Conservation (phyloP, 2,329 filamentous ascomycete species). For the Aureobasidium sp. region DNA sequence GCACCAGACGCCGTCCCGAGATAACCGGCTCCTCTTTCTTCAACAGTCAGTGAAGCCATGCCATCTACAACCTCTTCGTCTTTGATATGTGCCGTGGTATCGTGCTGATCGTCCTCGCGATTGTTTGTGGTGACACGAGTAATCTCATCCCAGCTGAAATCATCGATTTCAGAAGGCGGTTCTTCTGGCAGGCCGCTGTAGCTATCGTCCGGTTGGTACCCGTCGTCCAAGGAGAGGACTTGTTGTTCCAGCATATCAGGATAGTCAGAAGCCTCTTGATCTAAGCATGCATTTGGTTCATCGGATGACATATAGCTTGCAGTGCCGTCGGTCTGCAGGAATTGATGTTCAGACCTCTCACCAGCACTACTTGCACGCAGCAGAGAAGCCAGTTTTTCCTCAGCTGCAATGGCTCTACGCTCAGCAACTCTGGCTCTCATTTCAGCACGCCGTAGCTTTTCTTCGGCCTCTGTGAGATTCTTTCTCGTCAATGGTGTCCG, state of each 20-base stretch:
- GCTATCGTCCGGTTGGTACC: not conserved
- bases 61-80: conserved; percentile 20
- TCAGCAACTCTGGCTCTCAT: conserved; percentile 20
- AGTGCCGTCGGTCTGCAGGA: not conserved
- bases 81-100: not conserved
- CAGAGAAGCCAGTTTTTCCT: conserved; percentile 16
- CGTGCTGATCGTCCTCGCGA: not conserved
- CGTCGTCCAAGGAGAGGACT: not conserved
- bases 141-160: conserved; percentile 24
- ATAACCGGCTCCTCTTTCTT: conserved; percentile 35
- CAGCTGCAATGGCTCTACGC: conserved; percentile 21
- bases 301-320: not conserved
- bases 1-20: conserved; percentile 42
- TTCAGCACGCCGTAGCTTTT: conserved; percentile 31
- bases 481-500: conserved; percentile 44
- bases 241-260: not conserved
- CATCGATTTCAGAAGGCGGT: conserved; percentile 22
- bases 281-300: not conserved
- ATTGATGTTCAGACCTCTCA: conserved; percentile 1
- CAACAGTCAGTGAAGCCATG: conserved; percentile 30
- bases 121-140: not conserved
- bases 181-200: conserved; percentile 20
- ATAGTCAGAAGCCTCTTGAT: not conserved
- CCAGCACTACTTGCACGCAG: not conserved
- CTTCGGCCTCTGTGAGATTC: conserved; percentile 41